Base-by-base conservation (phyloP, 169 alveolate genomes). In the Plasmodium malariae region DNA sequence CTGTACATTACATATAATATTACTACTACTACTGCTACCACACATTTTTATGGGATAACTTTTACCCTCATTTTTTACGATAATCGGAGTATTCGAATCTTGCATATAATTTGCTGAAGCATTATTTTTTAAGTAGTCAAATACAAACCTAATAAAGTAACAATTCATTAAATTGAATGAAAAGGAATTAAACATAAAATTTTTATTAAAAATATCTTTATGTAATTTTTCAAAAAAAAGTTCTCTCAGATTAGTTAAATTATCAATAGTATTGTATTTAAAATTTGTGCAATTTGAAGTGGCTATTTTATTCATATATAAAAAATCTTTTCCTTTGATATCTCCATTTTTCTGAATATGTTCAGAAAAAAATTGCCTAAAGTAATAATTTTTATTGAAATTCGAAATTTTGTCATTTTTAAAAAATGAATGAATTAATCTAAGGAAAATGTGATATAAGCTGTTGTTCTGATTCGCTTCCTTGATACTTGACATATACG, bases 101-200 rank as follows among this genome's bases (percentile, higher is more conserved):
- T 4, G 43, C n/a, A 32, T 7, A 32, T 24, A n/a, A n/a, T n/a
- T n/a, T n/a, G n/a, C n/a, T n/a, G n/a, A n/a, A n/a, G n/a, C 48
- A n/a, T 19, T 19, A 60, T 76, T 26, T 14, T 26, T 63, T 49
- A 76, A 49, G 55, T 65, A 60, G 36, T 63, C 68, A 17, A 21
- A 30, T 62, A 63, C 14, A 67, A 62, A 76, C 55, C 24, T 60
- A 14, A 54, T 26, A 49, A 76, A 76, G 37, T 76, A 24, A 7
- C 74, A 62, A 17, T 76, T 76, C 89, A 76, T 76, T 24, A 76
- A 37, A 76, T 76, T 76, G 45, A 76, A 67, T 7, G 89, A 76
- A 65, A 76, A 76, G 1, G 89, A 63, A 63, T 76, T 76, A 14
- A 76, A 62, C 21, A 76, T 6, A 60, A 40, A 30, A 76, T 36